A percentile compares a stretch with the other conserved stretches of the same genome.
Evolutionary conservation across 2,329 filamentous ascomycete genomes (phyloP).

Genomic region (Lasiodiplodia theobromae): DNA sequence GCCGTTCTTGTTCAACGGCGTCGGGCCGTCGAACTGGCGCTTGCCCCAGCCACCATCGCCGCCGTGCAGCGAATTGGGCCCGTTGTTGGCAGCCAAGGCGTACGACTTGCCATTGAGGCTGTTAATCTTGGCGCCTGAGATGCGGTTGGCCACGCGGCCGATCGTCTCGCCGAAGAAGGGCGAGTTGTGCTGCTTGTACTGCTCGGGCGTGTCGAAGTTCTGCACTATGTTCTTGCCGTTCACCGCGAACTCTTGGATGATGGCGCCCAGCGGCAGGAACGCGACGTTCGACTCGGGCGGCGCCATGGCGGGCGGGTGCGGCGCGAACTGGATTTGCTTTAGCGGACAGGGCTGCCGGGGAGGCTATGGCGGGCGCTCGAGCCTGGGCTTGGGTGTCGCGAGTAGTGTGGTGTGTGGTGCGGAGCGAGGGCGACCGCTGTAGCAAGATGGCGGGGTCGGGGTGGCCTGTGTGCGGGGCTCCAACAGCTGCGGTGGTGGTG

Average conservation of each 20-base stretch:
- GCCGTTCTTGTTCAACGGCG: constrained; percentile 59
- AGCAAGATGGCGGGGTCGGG: constrained; percentile 19
- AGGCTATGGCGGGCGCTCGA: neutral
- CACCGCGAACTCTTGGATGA: constrained; percentile 81
- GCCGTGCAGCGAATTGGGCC: constrained; percentile 69
- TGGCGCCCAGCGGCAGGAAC: constrained; percentile 78
- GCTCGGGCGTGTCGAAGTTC: constrained; percentile 76
- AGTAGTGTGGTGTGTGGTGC: constrained; percentile 10
- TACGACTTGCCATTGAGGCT: constrained; percentile 76
- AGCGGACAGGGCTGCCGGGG: neutral
- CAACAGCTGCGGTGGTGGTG: constrained; percentile 12
- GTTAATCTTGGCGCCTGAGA: constrained; percentile 74
- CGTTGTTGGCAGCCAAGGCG: constrained; percentile 76
- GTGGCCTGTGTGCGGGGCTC: constrained; percentile 15
- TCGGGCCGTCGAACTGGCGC: constrained; percentile 76
- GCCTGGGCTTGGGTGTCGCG: constrained; percentile 13
- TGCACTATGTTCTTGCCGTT: constrained; percentile 86
- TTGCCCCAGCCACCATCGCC: constrained; percentile 79
- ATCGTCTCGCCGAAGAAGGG: constrained; percentile 94
- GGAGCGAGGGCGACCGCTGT: constrained; percentile 18
- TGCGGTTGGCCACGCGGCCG: constrained; percentile 81
- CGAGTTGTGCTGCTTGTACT: constrained; percentile 77
- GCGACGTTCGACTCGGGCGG: constrained; percentile 27
- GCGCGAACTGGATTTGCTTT: neutral
- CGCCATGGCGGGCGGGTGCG: constrained; percentile 13